phyloP scores from a whole-genome alignment of 2,329 filamentous ascomycete species.

The Colletotrichum filicis region DNA sequence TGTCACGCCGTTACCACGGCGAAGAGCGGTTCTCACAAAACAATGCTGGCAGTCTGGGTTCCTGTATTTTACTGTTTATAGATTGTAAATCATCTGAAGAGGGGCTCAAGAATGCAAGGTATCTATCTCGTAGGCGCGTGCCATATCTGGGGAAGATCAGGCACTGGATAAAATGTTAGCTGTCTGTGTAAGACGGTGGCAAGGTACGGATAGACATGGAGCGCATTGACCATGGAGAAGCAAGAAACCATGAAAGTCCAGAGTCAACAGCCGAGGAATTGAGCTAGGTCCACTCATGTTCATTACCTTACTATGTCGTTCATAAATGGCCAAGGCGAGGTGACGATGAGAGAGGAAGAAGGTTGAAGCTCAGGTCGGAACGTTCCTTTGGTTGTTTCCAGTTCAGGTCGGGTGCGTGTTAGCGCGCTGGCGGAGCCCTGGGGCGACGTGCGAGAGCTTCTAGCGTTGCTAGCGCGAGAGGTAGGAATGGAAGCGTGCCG shows the following conservation, averaged over 20 bases:
- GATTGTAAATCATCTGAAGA: background rate
- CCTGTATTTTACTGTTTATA: too few species aligned
- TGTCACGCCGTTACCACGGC: slow-evolving; percentile 26
- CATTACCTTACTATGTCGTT: too few species aligned
- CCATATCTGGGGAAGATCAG: background rate
- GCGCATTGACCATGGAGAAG: background rate
- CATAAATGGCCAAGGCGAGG: background rate
- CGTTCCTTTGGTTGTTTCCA: slow-evolving; percentile 30
- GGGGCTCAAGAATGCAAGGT: background rate
- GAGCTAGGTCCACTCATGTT: too few species aligned
- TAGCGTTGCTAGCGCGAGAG: slow-evolving; percentile 2
- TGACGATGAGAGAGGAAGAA: background rate
- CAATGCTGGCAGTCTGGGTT: background rate
- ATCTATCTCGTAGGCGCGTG: background rate
- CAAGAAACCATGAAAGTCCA: background rate
- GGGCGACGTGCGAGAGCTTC: slow-evolving; percentile 8
- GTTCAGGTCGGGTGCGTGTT: slow-evolving; percentile 26
- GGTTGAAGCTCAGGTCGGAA: background rate
- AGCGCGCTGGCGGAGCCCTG: background rate
- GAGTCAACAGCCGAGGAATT: background rate
- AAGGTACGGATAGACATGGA: background rate
- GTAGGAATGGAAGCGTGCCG: background rate
- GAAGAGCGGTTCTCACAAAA: background rate
- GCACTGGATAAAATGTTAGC: background rate
- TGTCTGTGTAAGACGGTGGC: background rate